Percentiles rank a stretch among this genome's conserved stretches.
Conservation (phyloP, 2,329 filamentous ascomycete species). For the Fusarium continuum region DNA sequence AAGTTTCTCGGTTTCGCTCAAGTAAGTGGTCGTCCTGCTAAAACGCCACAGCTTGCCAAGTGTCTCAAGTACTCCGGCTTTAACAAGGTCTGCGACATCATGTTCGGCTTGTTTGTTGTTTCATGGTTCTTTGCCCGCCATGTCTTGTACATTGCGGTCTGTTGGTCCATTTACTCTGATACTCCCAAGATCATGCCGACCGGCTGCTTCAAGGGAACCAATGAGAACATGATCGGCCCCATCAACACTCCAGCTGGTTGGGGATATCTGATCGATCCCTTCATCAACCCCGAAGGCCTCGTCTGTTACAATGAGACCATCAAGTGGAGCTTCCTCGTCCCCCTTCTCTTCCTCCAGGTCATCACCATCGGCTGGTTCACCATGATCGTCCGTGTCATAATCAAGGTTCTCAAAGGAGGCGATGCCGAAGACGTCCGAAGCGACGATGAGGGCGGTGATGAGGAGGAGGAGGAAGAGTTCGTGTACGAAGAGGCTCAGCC, state of each 20-base stretch:
- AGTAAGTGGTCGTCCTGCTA: slow-evolving; percentile 67
- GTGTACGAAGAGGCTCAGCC: slow-evolving; percentile 64
- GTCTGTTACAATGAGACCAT: slow-evolving; percentile 83
- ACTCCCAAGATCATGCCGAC: slow-evolving; percentile 50
- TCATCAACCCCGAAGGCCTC: slow-evolving; percentile 73
- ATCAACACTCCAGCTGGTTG: slow-evolving; percentile 60
- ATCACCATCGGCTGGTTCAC: slow-evolving; percentile 89
- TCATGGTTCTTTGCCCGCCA: slow-evolving; percentile 88
- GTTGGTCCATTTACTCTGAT: slow-evolving; percentile 68
- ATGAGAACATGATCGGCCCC: slow-evolving; percentile 64
- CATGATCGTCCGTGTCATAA: slow-evolving; percentile 86
- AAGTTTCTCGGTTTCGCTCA: slow-evolving; percentile 78
- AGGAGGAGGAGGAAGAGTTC: slow-evolving; percentile 64
- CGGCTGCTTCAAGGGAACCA: slow-evolving; percentile 75
- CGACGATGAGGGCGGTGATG: slow-evolving; percentile 76
- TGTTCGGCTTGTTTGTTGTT: slow-evolving; percentile 86
- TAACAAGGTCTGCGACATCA: slow-evolving; percentile 78
- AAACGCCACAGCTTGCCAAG: slow-evolving; percentile 81
- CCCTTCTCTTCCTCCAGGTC: slow-evolving; percentile 80
- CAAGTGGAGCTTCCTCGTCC: slow-evolving; percentile 78
- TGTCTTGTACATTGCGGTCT: slow-evolving; percentile 78
- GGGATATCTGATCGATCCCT: slow-evolving; percentile 76
- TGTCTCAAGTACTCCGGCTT: slow-evolving; percentile 90
- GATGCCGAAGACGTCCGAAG: slow-evolving; percentile 87
- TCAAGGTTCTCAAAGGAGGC: slow-evolving; percentile 78